Base-by-base conservation (phyloP, 768 basidiomycete genomes). In the Calocybe cyanea region DNA sequence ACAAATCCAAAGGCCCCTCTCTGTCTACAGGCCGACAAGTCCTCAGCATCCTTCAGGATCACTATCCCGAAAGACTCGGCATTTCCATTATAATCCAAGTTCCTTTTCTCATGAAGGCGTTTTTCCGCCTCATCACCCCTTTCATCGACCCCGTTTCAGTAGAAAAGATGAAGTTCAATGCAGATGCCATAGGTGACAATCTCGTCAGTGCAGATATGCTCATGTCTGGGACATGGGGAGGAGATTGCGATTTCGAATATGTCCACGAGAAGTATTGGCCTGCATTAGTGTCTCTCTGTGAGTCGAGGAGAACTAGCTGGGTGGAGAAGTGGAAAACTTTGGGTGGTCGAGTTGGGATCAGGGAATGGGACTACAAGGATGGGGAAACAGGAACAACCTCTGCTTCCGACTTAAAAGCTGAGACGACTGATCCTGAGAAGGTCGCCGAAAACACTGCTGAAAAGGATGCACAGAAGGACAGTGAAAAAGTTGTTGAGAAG, bases 61-160 rank as follows among this genome's bases (percentile, higher is more conserved):
- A 92, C 59, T 92, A 91, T 56, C 90, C 90, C 0, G 92, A 95
- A 61, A 81, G 92, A 3, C 80, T 95, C 25, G 90, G 88, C 19
- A 59, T 71, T 10, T 77, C 89, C 1, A 63, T 90, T 34, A 79
- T 92, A 56, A 71, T 84, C 48, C 87, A 92, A 55, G 74, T 92
- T n/a, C 91, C 92, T 3, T 92, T 81, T 69, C 60, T 89, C 40
- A 59, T 92, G 41, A 79, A 77, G 45, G 71, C 78, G 0, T 91
- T 92, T 65, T 85, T 80, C 72, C 88, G 84, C 53, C 63, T 90
- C 53, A 82, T 92, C 57, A 77, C 69, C 53, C 87, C 90, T 1
- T 84, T 92, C 58, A 78, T 93, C 41, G 92, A 94, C 64, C 88
- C 92, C 2, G 62, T 90, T 48, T 92, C 90, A 1, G 78, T 81